A percentile compares a stretch with the other conserved stretches of the same genome.
Evolutionary conservation across 106 monocot species (phyloP).

Genomic region (Ottelia alismoides): DNA sequence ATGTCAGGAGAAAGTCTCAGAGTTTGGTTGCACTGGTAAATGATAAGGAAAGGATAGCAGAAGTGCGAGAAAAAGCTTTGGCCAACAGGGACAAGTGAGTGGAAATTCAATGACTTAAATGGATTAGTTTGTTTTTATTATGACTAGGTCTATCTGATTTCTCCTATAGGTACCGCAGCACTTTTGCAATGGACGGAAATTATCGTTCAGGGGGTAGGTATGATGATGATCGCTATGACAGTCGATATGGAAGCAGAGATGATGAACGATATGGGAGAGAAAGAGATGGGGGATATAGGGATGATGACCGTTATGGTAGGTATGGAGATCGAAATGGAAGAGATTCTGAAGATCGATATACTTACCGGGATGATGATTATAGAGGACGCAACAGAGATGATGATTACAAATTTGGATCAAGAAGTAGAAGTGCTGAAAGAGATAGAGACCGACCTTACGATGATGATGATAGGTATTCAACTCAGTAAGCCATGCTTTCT

Average conservation of each 20-base stretch:
- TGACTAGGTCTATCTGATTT: background rate
- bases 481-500: too few species aligned
- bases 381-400: slow-evolving; percentile 27
- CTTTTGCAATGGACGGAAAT: slow-evolving; percentile 33
- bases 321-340: slow-evolving; percentile 39
- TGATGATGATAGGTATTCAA: slow-evolving; percentile 48
- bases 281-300: slow-evolving; percentile 28
- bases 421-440: slow-evolving; percentile 39
- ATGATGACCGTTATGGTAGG: slow-evolving; percentile 57
- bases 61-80: slow-evolving; percentile 69
- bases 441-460: slow-evolving; percentile 37
- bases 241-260: slow-evolving; percentile 35
- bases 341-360: slow-evolving; percentile 33
- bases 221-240: slow-evolving; percentile 26
- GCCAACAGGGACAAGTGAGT: slow-evolving; percentile 74
- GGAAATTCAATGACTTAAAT: background rate
- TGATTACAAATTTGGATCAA: slow-evolving; percentile 31
- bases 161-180: slow-evolving; percentile 30
- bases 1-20: slow-evolving; percentile 83
- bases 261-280: slow-evolving; percentile 70
- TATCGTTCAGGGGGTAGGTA: slow-evolving; percentile 27
- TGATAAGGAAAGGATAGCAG: slow-evolving; percentile 84
- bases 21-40: slow-evolving; percentile 73
- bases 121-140: too few species aligned
- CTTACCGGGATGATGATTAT: slow-evolving; percentile 44